Conservation (phyloP, 139 green algal species). For the Closterium sp. region DNA sequence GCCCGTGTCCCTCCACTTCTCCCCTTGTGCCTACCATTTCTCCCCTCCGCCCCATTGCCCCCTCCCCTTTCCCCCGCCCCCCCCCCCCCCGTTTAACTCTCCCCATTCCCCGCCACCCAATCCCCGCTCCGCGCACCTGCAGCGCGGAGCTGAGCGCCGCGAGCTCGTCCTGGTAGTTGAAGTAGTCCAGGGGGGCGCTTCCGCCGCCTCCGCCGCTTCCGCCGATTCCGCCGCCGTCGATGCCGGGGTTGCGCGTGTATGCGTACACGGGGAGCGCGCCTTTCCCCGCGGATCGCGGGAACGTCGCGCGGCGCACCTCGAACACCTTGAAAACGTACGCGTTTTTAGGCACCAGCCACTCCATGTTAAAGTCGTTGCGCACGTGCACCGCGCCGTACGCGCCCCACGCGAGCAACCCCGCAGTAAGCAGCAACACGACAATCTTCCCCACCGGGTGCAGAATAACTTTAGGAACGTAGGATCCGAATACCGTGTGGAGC, state of each 20-base stretch:
- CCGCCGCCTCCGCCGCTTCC: neutral
- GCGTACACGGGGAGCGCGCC: conserved; percentile 30
- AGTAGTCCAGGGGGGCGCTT: conserved; percentile 45
- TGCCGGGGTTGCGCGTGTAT: conserved; percentile 44
- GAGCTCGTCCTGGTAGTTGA: conserved; percentile 54
- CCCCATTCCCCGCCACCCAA: neutral
- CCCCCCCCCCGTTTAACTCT: too few relatives aligned
- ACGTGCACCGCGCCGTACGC: conserved; percentile 11
- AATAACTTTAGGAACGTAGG: neutral
- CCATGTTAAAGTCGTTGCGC: conserved; percentile 27
- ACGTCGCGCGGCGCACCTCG: conserved; percentile 47
- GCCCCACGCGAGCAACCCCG: conserved; percentile 10
- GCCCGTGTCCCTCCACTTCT: neutral
- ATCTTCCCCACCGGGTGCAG: conserved; percentile 35
- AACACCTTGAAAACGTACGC: conserved; percentile 50
- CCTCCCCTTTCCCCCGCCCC: neutral
- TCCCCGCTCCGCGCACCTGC: neutral
- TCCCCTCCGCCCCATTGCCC: too few relatives aligned
- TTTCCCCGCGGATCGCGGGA: conserved; percentile 22
- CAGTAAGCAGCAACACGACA: conserved; percentile 13
- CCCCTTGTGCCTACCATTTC: too few relatives aligned
- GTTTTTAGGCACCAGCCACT: conserved; percentile 50
- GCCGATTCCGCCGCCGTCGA: neutral
- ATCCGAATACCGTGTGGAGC: neutral
- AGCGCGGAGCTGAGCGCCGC: conserved; percentile 3